Evolutionary conservation across 257 asterid genomes (phyloP).

Genomic region (Solanum rostratum): DNA sequence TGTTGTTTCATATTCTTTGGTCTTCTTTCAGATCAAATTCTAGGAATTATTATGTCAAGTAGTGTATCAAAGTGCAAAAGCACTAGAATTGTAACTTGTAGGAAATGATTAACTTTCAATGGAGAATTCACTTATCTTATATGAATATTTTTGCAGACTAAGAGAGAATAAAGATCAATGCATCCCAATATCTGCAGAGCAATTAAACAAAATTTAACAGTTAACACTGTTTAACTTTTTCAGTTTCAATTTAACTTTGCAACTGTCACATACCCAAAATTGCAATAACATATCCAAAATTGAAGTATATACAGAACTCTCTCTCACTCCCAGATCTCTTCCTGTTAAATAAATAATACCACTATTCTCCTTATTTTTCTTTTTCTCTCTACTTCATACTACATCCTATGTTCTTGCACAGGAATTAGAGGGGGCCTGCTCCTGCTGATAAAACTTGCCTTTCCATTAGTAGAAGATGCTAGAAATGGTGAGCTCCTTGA

Average conservation of each 20-base stretch:
- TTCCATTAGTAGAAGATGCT: slow-evolving; percentile 26
- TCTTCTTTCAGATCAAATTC: neutral
- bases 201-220: neutral
- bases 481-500: slow-evolving; percentile 12
- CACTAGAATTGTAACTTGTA: neutral
- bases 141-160: neutral
- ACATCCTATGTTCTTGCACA: slow-evolving; percentile 1
- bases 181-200: neutral
- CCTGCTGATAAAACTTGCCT: slow-evolving; percentile 19
- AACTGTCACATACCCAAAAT: neutral
- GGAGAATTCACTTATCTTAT: neutral
- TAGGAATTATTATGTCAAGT: too few relatives aligned
- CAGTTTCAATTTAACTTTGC: neutral
- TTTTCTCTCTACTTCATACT: neutral
- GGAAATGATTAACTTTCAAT: neutral
- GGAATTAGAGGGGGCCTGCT: slow-evolving; percentile 25
- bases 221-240: neutral
- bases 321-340: neutral
- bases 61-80: neutral
- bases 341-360: neutral
- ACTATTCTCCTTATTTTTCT: neutral
- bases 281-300: neutral
- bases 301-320: neutral
- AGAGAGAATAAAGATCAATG: neutral
- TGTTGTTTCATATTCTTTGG: neutral